Base-by-base conservation (phyloP, 2,329 filamentous ascomycete species). In the Paradendryphiella salina region DNA sequence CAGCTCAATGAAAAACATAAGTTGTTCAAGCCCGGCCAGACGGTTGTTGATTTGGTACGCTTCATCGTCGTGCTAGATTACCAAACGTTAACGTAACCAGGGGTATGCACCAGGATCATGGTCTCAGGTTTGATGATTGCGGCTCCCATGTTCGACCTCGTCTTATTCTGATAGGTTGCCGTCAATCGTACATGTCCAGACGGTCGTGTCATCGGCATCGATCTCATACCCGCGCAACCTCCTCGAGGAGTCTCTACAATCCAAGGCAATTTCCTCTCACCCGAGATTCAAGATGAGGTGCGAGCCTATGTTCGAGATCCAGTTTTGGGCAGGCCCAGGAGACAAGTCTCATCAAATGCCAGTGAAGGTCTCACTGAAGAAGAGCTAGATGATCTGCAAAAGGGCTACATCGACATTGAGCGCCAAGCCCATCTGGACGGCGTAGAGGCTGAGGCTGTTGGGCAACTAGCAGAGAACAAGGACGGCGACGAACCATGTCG, bases 221-320 rank as follows among this genome's bases (percentile, higher is more conserved):
- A 99, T 71, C 82, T 99, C 43, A 90, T 99, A 59, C 94, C 94
- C 4, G 90, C 91, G 0, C 88, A 93, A 70, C 93, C 95, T 4
- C 94, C 94, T 0, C 85, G 83, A 65, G 94, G 94, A 17, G 91
- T 96, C n/a, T 92, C 89, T 21, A 90, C 90, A 2, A 91, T 99
- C 50, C 94, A 99, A 74, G 94, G 95, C 39, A 89, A 99, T 71
- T 97, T 99, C 60, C 78, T 97, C 33, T 88, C 86, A 5, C 81
- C 84, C 0, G 74, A 76, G 2, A 86, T 96, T n/a, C 88, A 88
- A 71, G 81, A 79, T 17, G 83, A 93, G 71, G 86, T 96, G 32
- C 86, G 87, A 70, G 80, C 84, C 4, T 94, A 92, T 66, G 82
- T 99, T 33, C 75, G 80, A 39, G 83, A 87, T 54, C 83, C 85